Evolutionary conservation across 2,329 filamentous ascomycete species (phyloP).

Genomic region (Rutstroemia sp.): DNA sequence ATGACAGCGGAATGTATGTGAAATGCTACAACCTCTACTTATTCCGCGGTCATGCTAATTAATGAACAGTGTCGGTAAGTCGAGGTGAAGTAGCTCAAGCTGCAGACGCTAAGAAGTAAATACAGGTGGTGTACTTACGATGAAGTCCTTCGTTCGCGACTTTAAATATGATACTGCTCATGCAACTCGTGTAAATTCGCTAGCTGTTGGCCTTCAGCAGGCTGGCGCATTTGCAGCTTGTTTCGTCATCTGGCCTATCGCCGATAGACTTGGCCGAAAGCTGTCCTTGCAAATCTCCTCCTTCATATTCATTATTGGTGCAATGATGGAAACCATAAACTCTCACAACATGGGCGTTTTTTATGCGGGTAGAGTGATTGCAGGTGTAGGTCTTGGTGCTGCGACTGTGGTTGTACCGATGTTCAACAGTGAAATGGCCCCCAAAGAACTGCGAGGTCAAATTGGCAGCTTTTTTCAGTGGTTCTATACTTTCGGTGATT

Average conservation of each 20-base stretch:
- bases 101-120: not conserved
- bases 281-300: slow-evolving; percentile 34
- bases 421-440: slow-evolving; percentile 37
- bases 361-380: slow-evolving; percentile 40
- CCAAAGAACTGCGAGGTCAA: slow-evolving; percentile 17
- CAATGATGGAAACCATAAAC: slow-evolving; percentile 39
- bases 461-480: slow-evolving; percentile 29
- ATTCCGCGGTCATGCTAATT: not conserved
- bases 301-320: slow-evolving; percentile 31
- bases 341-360: slow-evolving; percentile 31
- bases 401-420: slow-evolving; percentile 38
- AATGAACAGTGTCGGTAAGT: slow-evolving; percentile 28
- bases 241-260: slow-evolving; percentile 42
- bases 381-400: slow-evolving; percentile 40
- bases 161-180: slow-evolving; percentile 35
- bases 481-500: slow-evolving; percentile 32
- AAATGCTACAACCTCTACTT: slow-evolving; percentile 15
- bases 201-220: slow-evolving; percentile 43
- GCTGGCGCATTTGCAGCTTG: slow-evolving; percentile 44
- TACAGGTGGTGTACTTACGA: slow-evolving; percentile 39
- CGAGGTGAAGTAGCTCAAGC: no score
- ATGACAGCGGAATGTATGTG: slow-evolving; percentile 34
- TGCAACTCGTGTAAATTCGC: slow-evolving; percentile 36
- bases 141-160: slow-evolving; percentile 36
- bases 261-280: slow-evolving; percentile 37